A percentile compares a stretch with the other conserved stretches of the same genome.
Evolutionary conservation across 345 rosid species (phyloP).

Genomic region (Hibiscus trionum): DNA sequence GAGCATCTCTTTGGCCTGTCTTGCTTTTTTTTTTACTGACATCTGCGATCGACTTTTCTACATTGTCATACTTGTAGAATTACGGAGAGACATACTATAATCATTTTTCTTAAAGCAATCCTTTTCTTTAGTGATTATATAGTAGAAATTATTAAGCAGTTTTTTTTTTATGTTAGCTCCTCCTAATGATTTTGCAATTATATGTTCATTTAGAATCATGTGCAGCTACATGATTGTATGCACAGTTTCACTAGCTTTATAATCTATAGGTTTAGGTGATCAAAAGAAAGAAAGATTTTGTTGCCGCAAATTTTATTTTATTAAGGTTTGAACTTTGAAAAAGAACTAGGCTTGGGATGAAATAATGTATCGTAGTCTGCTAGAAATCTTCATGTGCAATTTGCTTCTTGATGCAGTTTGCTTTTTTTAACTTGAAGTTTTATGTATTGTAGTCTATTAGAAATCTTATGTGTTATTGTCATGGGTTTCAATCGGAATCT

Average conservation of each 20-base stretch:
- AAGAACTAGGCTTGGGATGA: not conserved
- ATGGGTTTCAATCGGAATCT: not conserved
- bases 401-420: not conserved
- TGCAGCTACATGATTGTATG: not conserved
- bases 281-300: not conserved
- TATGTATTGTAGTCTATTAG: too few species aligned
- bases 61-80: slow-evolving; percentile 1
- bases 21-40: slow-evolving; percentile 1
- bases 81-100: slow-evolving; percentile 4
- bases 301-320: not conserved
- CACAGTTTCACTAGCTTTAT: not conserved
- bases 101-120: not conserved
- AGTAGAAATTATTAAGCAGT: not conserved
- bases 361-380: not conserved
- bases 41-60: slow-evolving; percentile 9
- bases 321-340: not conserved
- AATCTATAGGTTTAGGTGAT: not conserved
- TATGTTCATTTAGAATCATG: not conserved
- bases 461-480: not conserved
- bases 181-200: not conserved
- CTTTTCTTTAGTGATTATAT: not conserved
- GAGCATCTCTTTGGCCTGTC: slow-evolving; percentile 1
- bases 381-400: too few species aligned
- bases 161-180: not conserved
- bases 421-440: too few species aligned